Evolutionary conservation across 2,329 filamentous ascomycete species (phyloP).

Genomic region (Huntiella moniliformis): DNA sequence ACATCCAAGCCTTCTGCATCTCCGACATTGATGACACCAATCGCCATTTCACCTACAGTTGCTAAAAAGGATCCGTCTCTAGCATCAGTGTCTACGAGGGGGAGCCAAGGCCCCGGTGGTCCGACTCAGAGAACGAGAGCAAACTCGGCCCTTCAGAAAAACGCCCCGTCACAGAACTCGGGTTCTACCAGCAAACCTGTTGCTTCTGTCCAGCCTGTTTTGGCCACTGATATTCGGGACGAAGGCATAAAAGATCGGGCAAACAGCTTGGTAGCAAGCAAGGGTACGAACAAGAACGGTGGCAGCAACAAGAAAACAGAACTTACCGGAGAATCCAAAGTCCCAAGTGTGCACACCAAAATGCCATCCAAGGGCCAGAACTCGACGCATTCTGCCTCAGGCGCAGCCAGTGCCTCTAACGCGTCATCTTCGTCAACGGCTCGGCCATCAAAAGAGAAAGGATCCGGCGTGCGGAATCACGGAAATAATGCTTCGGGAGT

Average conservation of each 20-base stretch:
- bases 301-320: not conserved
- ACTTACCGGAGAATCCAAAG: slow-evolving; percentile 2
- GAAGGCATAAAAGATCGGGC: no score
- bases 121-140: not conserved
- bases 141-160: no score
- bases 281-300: not conserved
- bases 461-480: no score
- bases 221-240: no score
- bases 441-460: not conserved
- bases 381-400: slow-evolving; percentile 1
- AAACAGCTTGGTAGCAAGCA: not conserved
- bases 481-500: no score
- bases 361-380: slow-evolving; percentile 10
- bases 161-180: no score
- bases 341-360: slow-evolving; percentile 2
- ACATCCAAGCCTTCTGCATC: not conserved
- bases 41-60: not conserved
- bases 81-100: not conserved
- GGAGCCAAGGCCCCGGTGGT: slow-evolving; percentile 4
- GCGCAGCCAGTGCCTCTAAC: slow-evolving; percentile 1
- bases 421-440: slow-evolving; percentile 1
- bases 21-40: not conserved
- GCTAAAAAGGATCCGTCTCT: not conserved
- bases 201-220: no score
- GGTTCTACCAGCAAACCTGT: no score